phyloP scores from a whole-genome alignment of 768 basidiomycete species.

The Collybia sp. region DNA sequence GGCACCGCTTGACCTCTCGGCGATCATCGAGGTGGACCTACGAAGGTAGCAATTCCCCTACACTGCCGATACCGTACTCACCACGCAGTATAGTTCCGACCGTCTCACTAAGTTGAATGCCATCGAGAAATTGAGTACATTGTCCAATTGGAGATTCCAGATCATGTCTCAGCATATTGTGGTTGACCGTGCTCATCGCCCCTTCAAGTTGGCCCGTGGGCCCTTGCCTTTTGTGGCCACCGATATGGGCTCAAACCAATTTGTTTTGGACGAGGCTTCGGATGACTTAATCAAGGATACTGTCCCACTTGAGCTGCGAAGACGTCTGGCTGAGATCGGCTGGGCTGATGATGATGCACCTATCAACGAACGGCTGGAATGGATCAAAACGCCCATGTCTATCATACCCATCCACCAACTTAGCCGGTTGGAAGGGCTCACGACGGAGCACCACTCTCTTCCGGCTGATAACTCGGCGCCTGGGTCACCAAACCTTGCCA shows the following conservation, averaged over 20 bases:
- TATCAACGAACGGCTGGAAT: slow-evolving; percentile 50
- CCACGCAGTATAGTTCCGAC: slow-evolving; percentile 36
- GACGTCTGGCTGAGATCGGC: slow-evolving; percentile 67
- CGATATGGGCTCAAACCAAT: slow-evolving; percentile 64
- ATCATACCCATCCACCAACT: slow-evolving; percentile 54
- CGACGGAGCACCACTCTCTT: slow-evolving; percentile 6
- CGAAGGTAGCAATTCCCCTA: slow-evolving; percentile 36
- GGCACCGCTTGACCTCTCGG: slow-evolving; percentile 39
- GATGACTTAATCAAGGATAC: slow-evolving; percentile 41
- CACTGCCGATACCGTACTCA: background rate
- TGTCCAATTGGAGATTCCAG: slow-evolving; percentile 69
- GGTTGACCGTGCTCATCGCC: slow-evolving; percentile 55
- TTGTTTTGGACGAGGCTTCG: slow-evolving; percentile 48
- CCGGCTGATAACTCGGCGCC: slow-evolving; percentile 14
- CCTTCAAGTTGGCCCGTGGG: slow-evolving; percentile 67
- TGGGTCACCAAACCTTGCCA: slow-evolving; percentile 21
- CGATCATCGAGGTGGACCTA: slow-evolving; percentile 49
- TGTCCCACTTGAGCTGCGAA: slow-evolving; percentile 60
- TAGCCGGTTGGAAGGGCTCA: slow-evolving; percentile 37
- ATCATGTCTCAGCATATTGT: slow-evolving; percentile 58
- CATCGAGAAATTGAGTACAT: slow-evolving; percentile 46
- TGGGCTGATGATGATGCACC: slow-evolving; percentile 61
- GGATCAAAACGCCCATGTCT: slow-evolving; percentile 63
- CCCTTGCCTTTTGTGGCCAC: slow-evolving; percentile 73
- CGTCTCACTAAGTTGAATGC: slow-evolving; percentile 43